Base-by-base conservation (phyloP, 495 filamentous ascomycete species). In the Hypoxylon crocopeplum region DNA sequence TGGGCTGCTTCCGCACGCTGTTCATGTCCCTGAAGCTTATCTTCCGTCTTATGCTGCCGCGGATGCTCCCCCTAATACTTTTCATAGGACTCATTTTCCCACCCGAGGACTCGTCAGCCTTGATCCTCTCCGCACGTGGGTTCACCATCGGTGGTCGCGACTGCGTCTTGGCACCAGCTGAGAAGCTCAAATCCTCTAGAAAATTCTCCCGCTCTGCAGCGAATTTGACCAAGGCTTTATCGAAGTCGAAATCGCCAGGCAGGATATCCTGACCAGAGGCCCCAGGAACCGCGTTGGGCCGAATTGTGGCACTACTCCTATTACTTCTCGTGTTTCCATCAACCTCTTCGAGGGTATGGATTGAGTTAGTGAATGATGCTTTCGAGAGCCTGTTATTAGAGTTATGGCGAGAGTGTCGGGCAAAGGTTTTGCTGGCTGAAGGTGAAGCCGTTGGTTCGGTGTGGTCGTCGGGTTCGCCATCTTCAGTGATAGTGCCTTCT, bases 1-100 rank as follows among this genome's bases (percentile, higher is more conserved):
- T 77, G 32, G 92, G 88, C 69, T 96, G 92, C 71, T 91, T 84
- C 78, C 92, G 96, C 83, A 90, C 85, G 75, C 93, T 96, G 68
- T 87, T 97, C 89, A 98, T 91, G 66, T 97, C 94, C 52, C 88
- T 81, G 64, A 93, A 89, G 48, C 93, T 93, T 74, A 97, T 88
- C 55, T 90, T 89, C 67, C 92, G 84, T 33, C 91, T 82, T 53
- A 97, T 87, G 75, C 90, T 96, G 6, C 91, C 92, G 16, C 83
- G 79, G 21, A 82, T 77, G 34, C 74, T 76, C 44, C 77, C 77
- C 32, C 79, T 59, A 20, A 81, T 77, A 67, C 76, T 80, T 67
- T 71, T 77, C 66, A 79, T 75, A n/a, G 75, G 76, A 54, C 74
- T 78, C 70, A 72, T 70, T 38, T 72, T 70, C 46, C 78, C 76